A percentile compares a stretch with the other conserved stretches of the same genome.
Evolutionary conservation across 2,329 filamentous ascomycete genomes (phyloP).

Genomic region (Calonectria multiphialidica): DNA sequence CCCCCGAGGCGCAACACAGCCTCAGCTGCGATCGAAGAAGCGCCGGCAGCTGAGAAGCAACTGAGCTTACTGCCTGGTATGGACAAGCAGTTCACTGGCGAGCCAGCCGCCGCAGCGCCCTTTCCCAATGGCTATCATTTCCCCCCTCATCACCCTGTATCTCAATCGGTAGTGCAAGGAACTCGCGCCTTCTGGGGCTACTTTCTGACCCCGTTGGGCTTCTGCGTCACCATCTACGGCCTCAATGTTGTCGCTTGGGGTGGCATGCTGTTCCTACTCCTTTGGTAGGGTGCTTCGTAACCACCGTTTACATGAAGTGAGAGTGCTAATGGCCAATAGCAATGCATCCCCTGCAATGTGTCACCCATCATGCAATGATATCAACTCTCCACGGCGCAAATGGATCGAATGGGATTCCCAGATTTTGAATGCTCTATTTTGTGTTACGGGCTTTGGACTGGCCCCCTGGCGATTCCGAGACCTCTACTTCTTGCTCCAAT

Average conservation of each 20-base stretch:
- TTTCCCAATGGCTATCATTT: slow-evolving; percentile 77
- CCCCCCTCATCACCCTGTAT: slow-evolving; percentile 71
- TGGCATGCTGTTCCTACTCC: slow-evolving; percentile 88
- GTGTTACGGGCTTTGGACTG: slow-evolving; percentile 86
- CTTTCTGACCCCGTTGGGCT: slow-evolving; percentile 80
- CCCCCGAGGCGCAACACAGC: slow-evolving; percentile 37
- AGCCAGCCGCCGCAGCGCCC: slow-evolving; percentile 50
- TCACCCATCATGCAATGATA: slow-evolving; percentile 75
- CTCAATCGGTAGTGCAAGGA: slow-evolving; percentile 68
- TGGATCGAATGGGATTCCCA: slow-evolving; percentile 92
- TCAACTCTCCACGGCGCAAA: slow-evolving; percentile 80
- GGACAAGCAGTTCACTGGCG: slow-evolving; percentile 27
- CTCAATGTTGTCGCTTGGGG: slow-evolving; percentile 91
- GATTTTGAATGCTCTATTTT: slow-evolving; percentile 84
- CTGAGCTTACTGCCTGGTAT: slow-evolving; percentile 12
- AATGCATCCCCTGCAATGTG: slow-evolving; percentile 75
- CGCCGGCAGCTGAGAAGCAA: slow-evolving; percentile 16
- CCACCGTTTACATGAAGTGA: background rate
- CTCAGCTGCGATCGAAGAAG: slow-evolving; percentile 34
- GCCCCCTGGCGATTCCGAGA: slow-evolving; percentile 89
- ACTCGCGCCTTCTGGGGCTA: slow-evolving; percentile 77
- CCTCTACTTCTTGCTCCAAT: slow-evolving; percentile 78
- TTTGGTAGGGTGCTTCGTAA: slow-evolving; percentile 67
- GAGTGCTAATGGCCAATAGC: slow-evolving; percentile 30
- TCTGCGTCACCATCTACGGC: slow-evolving; percentile 82